Percentiles rank a stretch among this genome's conserved stretches.
phyloP scores from a whole-genome alignment of 441 rosid genomes.

The Arabidopsis lyrata region DNA sequence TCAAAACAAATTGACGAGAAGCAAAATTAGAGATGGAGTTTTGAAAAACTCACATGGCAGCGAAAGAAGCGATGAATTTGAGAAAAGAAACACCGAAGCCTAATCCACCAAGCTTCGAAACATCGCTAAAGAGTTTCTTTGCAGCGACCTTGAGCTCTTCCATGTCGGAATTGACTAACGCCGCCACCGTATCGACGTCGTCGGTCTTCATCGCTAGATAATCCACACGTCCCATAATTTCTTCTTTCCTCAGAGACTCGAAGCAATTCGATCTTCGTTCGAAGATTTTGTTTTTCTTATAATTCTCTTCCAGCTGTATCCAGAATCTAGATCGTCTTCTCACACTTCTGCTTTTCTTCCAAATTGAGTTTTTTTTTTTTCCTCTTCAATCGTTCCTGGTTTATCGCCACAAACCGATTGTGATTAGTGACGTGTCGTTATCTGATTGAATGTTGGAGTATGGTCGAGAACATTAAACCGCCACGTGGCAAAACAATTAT shows the following conservation, averaged over 20 bases:
- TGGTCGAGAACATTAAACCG: neutral
- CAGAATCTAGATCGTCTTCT: slow-evolving; percentile 15
- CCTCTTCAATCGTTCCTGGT: slow-evolving; percentile 15
- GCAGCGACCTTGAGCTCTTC: slow-evolving; percentile 63
- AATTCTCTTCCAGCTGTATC: slow-evolving; percentile 18
- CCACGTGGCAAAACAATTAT: slow-evolving; percentile 4
- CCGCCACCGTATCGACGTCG: slow-evolving; percentile 47
- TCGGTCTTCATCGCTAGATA: slow-evolving; percentile 75
- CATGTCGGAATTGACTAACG: slow-evolving; percentile 58
- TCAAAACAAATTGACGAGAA: neutral
- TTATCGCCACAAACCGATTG: neutral
- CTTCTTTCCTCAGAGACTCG: neutral
- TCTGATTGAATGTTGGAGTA: neutral
- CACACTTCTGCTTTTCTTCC: slow-evolving; percentile 5
- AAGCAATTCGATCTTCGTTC: slow-evolving; percentile 29
- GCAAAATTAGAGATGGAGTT: neutral
- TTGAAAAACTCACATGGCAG: slow-evolving; percentile 68
- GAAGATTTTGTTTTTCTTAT: neutral
- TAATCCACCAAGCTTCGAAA: slow-evolving; percentile 61
- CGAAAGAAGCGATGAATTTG: slow-evolving; percentile 73
- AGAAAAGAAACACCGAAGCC: slow-evolving; percentile 76
- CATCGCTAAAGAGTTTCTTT: slow-evolving; percentile 55
- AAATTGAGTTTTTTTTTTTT: neutral
- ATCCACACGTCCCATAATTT: slow-evolving; percentile 61
- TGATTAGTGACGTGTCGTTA: slow-evolving; percentile 7